These are phyloP conservation scores for Suhomyces sp. DNA, from an alignment of 805 yeast genomes.

Conservation along the genomic window DNA sequence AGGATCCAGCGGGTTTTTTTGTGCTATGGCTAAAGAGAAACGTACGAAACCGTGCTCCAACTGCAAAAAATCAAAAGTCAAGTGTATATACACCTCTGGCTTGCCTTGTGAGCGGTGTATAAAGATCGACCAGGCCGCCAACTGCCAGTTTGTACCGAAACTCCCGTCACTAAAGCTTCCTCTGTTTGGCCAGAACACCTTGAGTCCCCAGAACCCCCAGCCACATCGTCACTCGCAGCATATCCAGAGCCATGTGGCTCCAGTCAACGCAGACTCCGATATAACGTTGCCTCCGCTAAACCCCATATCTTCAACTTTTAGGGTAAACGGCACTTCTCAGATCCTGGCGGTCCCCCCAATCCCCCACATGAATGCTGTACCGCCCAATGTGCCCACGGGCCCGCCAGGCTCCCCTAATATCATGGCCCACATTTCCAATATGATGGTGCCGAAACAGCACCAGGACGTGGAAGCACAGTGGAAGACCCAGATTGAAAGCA, in stretches of 20 bases:
- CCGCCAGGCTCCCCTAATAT: not conserved
- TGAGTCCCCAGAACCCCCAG: not conserved
- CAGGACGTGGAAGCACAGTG: constrained; percentile 21
- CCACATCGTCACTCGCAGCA: not conserved
- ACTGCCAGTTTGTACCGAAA: constrained; percentile 56
- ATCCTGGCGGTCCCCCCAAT: not conserved
- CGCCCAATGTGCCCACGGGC: constrained; percentile 2
- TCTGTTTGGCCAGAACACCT: not conserved
- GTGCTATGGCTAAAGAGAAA: constrained; percentile 29
- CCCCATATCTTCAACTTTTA: not conserved
- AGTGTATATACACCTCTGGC: constrained; percentile 48
- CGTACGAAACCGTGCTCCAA: constrained; percentile 59
- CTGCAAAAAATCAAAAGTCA: constrained; percentile 62
- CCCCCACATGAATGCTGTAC: not conserved
- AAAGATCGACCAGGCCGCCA: constrained; percentile 41
- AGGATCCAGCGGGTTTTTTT: no score
- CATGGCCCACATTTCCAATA: not conserved
- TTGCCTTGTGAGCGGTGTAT: constrained; percentile 60
- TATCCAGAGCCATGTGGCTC: not conserved
- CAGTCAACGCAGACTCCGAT: not conserved
- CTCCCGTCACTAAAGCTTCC: constrained; percentile 38
- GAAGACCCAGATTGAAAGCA: constrained; percentile 33
- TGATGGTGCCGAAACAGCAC: not conserved
- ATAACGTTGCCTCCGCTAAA: constrained; percentile 2
- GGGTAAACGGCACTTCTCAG: not conserved